Evolutionary conservation across 139 green algal genomes (phyloP), one percentile per base, ranked within the genome.

Genomic region (Nannochloris sp.): DNA sequence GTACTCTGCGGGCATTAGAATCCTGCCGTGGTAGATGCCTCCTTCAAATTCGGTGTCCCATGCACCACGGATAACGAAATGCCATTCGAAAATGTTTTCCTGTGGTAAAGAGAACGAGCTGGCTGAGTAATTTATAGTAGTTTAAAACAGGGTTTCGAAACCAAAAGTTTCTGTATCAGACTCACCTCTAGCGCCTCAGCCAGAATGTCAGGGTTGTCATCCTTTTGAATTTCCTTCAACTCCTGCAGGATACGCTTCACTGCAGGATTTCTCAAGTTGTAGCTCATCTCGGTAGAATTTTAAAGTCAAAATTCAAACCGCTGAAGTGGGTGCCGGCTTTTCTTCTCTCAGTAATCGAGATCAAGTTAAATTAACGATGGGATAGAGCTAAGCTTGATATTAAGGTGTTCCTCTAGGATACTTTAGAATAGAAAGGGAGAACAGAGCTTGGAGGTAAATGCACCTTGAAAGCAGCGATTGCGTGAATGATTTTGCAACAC

Each of bases 31-130:
- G 71, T 98, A 99, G 36, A 99, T 88, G 44, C 95, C 94, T 19
- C 93, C 94, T 82, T 93, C 87, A 71, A 98, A 99, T 59, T 96
- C 87, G 1, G 87, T 91, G 62, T 93, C 92, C 29, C 72, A 73
- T 2, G 90, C 88, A 0, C 95, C 95, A 3, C 86, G 65, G 31
- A 99, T 86, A 2, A 85, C 89, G 72, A 99, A 99, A 46, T 97
- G 85, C 92, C 92, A 99, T 71, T 99, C 93, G 74, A 99, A 99
- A 34, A 99, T 91, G 68, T 99, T 89, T 13, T 88, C 87, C 88
- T 97, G 82, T 15, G 45, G 8, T 6, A 54, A 25, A 54, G 45
- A 54, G 45, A 15, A 25, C 24, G 12, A 25, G 13, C 10, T 25
- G 8, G 13, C 45, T 45, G 37, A 19, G 9, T 19, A 12, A 45